phyloP scores from a whole-genome alignment of 768 basidiomycete species.

The Phlebiopsis flavidoalba region DNA sequence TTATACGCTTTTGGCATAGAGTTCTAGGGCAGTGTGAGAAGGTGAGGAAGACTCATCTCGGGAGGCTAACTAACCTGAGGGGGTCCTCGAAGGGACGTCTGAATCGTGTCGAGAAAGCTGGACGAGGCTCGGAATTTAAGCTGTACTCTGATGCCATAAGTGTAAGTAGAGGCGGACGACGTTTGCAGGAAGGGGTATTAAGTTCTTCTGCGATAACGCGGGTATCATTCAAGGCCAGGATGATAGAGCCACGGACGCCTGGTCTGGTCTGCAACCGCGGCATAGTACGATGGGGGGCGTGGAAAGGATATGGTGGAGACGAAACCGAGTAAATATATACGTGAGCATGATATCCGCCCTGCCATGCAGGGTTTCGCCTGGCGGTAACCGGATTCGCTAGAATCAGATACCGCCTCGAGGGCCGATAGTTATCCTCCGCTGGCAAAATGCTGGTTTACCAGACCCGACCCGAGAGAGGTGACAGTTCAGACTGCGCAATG shows the following conservation, averaged over 20 bases:
- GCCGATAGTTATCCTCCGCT: background rate
- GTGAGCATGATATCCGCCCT: background rate
- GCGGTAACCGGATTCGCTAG: background rate
- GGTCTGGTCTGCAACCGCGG: background rate
- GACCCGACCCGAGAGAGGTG: background rate
- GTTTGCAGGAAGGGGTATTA: background rate
- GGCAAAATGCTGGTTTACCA: background rate
- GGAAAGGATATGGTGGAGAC: background rate
- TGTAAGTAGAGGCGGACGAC: background rate
- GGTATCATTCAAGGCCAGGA: background rate
- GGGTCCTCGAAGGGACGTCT: conserved; percentile 7
- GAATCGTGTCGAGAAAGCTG: background rate
- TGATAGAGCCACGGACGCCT: background rate
- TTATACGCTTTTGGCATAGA: conserved; percentile 8
- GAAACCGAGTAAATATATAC: background rate
- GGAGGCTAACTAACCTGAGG: conserved; percentile 3
- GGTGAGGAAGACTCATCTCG: background rate
- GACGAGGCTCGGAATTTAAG: background rate
- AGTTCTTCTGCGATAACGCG: background rate
- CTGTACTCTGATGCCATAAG: background rate
- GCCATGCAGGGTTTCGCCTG: background rate
- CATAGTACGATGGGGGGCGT: background rate
- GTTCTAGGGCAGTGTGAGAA: background rate
- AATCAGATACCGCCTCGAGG: background rate
- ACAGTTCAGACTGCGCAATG: background rate